Conservation (phyloP, 2,329 filamentous ascomycete genomes). For the Verticillium klebahnii region DNA sequence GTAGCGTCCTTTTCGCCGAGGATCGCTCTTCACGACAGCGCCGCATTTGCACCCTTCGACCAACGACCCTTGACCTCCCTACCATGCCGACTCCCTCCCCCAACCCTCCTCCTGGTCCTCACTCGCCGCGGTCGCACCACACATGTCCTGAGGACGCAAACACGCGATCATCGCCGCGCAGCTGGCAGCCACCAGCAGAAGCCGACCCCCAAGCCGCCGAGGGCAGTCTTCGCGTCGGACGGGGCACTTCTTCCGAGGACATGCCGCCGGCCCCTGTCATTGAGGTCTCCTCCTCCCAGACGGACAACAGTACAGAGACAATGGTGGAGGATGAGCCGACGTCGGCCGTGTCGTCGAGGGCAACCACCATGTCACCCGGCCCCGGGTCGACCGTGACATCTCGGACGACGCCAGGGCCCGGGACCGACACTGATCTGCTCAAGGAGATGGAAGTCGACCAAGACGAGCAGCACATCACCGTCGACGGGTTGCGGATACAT, state of each 20-base stretch:
- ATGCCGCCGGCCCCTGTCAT: constrained; percentile 19
- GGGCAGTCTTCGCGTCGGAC: not conserved
- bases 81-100: constrained; percentile 44
- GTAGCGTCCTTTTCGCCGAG: not conserved
- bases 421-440: constrained; percentile 21
- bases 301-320: constrained; percentile 10
- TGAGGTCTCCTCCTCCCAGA: constrained; percentile 8
- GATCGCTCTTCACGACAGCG: not conserved
- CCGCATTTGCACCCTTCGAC: constrained; percentile 2
- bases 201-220: not conserved
- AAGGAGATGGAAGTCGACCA: constrained; percentile 38
- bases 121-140: constrained; percentile 31
- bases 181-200: not conserved
- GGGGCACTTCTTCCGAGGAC: constrained; percentile 7
- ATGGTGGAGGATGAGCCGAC: constrained; percentile 15
- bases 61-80: not conserved
- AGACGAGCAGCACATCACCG: constrained; percentile 11
- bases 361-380: constrained; percentile 38
- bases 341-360: constrained; percentile 25
- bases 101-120: constrained; percentile 31
- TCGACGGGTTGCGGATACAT: not conserved
- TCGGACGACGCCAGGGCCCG: constrained; percentile 27
- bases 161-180: constrained; percentile 6
- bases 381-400: constrained; percentile 28
- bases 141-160: constrained; percentile 38